Percentiles rank a stretch among this genome's conserved stretches.
phyloP scores from a whole-genome alignment of 495 filamentous ascomycete species.

The Aspergillus olivimuriae region DNA sequence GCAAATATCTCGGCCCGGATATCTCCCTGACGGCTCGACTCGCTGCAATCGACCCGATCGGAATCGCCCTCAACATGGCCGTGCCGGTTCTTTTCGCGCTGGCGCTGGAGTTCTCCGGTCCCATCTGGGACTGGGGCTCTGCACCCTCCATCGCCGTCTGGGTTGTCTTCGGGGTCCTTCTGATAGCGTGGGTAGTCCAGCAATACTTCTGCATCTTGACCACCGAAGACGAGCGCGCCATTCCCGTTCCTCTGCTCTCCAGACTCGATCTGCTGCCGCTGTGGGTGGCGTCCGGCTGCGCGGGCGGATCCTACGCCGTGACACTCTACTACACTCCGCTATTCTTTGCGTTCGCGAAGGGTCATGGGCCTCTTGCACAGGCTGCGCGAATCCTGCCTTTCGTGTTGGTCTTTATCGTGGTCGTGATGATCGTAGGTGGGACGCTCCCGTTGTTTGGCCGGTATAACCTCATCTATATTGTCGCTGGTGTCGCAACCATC shows the following conservation, averaged over 20 bases:
- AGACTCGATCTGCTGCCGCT: constrained; percentile 5
- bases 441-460: constrained; percentile 1
- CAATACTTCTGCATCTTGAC: constrained; percentile 12
- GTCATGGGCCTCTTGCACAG: not conserved
- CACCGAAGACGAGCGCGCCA: constrained; percentile 1
- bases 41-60: constrained; percentile 12
- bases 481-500: constrained; percentile 1
- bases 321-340: constrained; percentile 10
- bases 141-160: constrained; percentile 45
- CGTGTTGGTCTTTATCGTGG: constrained; percentile 1
- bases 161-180: constrained; percentile 39
- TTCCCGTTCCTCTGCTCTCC: constrained; percentile 7
- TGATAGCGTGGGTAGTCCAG: constrained; percentile 24
- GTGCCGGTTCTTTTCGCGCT: constrained; percentile 13
- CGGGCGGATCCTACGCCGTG: constrained; percentile 8
- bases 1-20: constrained; percentile 9
- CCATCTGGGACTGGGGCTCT: constrained; percentile 43
- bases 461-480: constrained; percentile 6
- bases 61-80: constrained; percentile 15
- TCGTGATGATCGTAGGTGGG: not conserved
- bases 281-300: constrained; percentile 9
- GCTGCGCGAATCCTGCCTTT: not conserved
- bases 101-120: constrained; percentile 25
- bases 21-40: constrained; percentile 4
- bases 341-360: constrained; percentile 1